Base-by-base conservation (phyloP, 2,329 filamentous ascomycete genomes). In the Neonectria coccinea region DNA sequence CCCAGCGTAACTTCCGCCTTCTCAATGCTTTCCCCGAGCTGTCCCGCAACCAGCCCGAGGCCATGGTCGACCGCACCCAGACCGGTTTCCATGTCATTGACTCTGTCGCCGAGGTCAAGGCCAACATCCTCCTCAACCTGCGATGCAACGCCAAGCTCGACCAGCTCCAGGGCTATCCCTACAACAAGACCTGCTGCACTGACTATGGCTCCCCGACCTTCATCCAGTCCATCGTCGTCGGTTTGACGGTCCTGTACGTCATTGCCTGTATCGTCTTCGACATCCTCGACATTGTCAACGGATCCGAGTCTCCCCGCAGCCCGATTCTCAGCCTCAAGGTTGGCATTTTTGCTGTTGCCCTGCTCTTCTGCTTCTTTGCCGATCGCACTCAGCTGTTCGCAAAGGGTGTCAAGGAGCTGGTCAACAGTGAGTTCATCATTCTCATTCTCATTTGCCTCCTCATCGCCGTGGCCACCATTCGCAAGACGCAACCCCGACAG, bases 181-280 rank as follows among this genome's bases (percentile, higher is more conserved):
- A 82, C 70, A 77, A 81, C 56, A 78, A 81, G 62, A 86, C 85
- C 3, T 89, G 86, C 70, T 89, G 86, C 68, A 83, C 77, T 51
- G 79, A 79, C 39, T 87, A 87, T 62, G 70, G 74, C 8, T 50
- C 54, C 7, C 65, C 54, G 1, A 48, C 70, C n/a, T 66, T 70
- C 36, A 39, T 67, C 0, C 76, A 78, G 59, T 36, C 69, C 16
- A 20, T 72, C 2, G 29, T 77, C 11, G 56, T 78, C 12, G 62
- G 56, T 1, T 12, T 74, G n/a, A 58, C 61, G 1, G 31, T 60
- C 8, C n/a, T 69, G 16, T 76, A 68, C 18, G 56, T 70, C 3
- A 27, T 67, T 2, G 42, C 61, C 0, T 76, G 73, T 6, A 22
- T 71, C n/a, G 62, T 62, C 6, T 65, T 69, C 14, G 70, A 73